Conservation (phyloP, 2,329 filamentous ascomycete genomes). For the Blumeria graminis region DNA sequence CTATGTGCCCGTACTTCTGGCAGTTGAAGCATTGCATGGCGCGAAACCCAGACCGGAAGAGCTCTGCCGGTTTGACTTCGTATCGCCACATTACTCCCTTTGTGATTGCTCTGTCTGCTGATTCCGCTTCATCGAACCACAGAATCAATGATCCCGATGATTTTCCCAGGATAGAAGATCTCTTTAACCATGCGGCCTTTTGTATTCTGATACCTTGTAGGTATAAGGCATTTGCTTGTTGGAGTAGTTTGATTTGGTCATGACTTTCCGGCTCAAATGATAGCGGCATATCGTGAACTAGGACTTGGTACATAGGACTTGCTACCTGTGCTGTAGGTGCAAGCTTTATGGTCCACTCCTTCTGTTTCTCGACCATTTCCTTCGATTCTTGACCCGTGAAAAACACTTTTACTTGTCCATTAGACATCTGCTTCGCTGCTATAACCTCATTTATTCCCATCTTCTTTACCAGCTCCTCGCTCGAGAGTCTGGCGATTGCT, state of each 20-base stretch:
- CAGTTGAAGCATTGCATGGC: background rate
- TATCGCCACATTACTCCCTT: background rate
- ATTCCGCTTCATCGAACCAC: background rate
- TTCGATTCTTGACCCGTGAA: background rate
- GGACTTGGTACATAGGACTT: background rate
- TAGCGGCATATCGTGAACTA: background rate
- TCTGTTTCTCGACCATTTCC: background rate
- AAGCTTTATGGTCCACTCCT: background rate
- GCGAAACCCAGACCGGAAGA: background rate
- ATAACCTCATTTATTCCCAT: background rate
- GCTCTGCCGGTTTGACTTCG: background rate
- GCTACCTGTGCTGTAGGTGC: background rate
- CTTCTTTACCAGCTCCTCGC: background rate
- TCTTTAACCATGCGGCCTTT: background rate
- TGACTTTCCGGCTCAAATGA: background rate
- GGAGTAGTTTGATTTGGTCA: background rate
- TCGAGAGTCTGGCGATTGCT: background rate
- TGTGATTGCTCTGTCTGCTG: background rate
- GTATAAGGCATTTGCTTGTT: background rate
- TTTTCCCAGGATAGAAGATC: background rate
- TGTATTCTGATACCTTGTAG: background rate
- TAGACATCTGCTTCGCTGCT: background rate
- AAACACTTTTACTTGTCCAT: background rate
- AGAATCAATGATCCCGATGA: background rate
- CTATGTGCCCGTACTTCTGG: background rate